phyloP scores from a whole-genome alignment of 805 yeast genomes.

The Komagataella pseudopastoris region DNA sequence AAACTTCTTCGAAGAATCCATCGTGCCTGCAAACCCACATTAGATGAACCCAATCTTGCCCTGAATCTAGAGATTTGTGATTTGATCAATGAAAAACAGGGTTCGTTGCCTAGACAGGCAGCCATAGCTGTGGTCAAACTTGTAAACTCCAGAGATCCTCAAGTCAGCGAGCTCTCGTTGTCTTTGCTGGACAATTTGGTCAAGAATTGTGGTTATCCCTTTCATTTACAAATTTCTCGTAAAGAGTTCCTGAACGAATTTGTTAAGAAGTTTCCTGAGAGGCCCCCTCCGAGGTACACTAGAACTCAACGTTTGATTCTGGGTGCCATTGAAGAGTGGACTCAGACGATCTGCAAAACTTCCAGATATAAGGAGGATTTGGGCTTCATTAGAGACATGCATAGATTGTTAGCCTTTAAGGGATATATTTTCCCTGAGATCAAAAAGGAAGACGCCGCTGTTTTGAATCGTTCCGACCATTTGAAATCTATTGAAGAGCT shows the following conservation, averaged over 20 bases:
- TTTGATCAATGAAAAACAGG: constrained; percentile 84
- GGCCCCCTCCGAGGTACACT: constrained; percentile 79
- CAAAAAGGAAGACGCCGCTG: constrained; percentile 83
- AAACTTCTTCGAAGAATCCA: constrained; percentile 25
- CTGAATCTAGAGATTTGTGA: constrained; percentile 90
- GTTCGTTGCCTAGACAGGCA: constrained; percentile 83
- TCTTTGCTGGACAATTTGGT: constrained; percentile 71
- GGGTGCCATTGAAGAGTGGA: constrained; percentile 94
- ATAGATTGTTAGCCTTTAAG: constrained; percentile 73
- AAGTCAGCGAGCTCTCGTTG: constrained; percentile 70
- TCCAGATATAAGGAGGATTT: constrained; percentile 85
- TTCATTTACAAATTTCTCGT: constrained; percentile 88
- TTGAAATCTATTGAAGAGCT: constrained; percentile 82
- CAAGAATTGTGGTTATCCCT: constrained; percentile 95
- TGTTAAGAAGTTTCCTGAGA: constrained; percentile 87
- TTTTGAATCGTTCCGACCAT: constrained; percentile 77
- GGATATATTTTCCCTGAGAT: constrained; percentile 93
- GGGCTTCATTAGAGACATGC: constrained; percentile 92
- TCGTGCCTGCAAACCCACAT: constrained; percentile 78
- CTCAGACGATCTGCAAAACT: constrained; percentile 84
- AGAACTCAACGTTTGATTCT: constrained; percentile 74
- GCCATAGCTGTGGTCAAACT: constrained; percentile 74
- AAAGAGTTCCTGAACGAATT: constrained; percentile 90
- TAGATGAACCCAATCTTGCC: constrained; percentile 78
- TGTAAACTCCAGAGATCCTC: constrained; percentile 73